Percentiles rank a stretch among this genome's conserved stretches.
Conservation (phyloP, 768 basidiomycete genomes). For the Candolleomyces aberdarensis region DNA sequence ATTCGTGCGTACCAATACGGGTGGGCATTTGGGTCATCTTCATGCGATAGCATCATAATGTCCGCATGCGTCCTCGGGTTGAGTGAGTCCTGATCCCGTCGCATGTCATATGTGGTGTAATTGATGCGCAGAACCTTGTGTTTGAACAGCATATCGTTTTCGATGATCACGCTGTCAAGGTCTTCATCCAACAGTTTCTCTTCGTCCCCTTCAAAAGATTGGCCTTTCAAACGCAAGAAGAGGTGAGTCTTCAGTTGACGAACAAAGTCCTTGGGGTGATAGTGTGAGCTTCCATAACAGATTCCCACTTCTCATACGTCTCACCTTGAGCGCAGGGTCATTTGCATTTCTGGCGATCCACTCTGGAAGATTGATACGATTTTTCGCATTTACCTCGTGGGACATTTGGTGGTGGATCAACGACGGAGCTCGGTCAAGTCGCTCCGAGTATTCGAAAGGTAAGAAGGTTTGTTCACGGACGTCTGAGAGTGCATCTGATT, state of each 20-base stretch:
- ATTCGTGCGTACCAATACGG: slow-evolving; percentile 24
- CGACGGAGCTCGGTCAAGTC: background rate
- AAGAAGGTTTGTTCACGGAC: background rate
- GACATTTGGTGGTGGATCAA: slow-evolving; percentile 14
- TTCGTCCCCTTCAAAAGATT: slow-evolving; percentile 22
- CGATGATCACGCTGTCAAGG: slow-evolving; percentile 8
- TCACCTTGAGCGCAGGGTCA: slow-evolving; percentile 28
- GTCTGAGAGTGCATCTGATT: background rate
- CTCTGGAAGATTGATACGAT: slow-evolving; percentile 1
- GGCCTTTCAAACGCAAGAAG: slow-evolving; percentile 21
- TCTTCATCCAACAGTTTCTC: slow-evolving; percentile 17
- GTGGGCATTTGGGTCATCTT: slow-evolving; percentile 9
- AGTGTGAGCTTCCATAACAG: background rate
- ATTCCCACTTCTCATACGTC: no score
- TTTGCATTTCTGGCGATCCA: slow-evolving; percentile 15
- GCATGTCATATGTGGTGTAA: slow-evolving; percentile 42
- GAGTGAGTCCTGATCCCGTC: slow-evolving; percentile 35
- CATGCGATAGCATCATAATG: slow-evolving; percentile 26
- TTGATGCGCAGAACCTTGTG: slow-evolving; percentile 31
- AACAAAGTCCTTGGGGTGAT: slow-evolving; percentile 22
- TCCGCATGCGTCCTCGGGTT: slow-evolving; percentile 30
- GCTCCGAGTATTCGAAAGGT: slow-evolving; percentile 10
- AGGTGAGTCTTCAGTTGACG: slow-evolving; percentile 25
- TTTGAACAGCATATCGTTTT: slow-evolving; percentile 17
- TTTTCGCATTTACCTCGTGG: background rate